Conservation (phyloP, 495 filamentous ascomycete genomes). For the Pyronema omphalodes region DNA sequence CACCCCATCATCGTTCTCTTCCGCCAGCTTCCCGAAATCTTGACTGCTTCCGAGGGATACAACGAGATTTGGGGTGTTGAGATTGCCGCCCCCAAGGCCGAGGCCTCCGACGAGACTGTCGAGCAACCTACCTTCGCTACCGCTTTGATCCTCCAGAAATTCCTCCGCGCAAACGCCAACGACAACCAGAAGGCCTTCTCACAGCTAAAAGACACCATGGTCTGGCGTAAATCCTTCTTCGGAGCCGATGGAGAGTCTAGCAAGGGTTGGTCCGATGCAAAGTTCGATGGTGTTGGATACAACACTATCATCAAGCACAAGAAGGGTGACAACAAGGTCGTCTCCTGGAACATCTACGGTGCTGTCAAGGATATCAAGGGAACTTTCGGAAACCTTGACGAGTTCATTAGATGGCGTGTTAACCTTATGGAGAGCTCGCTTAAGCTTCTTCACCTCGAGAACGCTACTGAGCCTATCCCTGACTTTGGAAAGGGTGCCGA, state of each 20-base stretch:
- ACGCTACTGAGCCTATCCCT: slow-evolving; percentile 51
- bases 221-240: slow-evolving; percentile 48
- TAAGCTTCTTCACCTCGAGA: slow-evolving; percentile 43
- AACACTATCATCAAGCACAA: slow-evolving; percentile 25
- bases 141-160: slow-evolving; percentile 75
- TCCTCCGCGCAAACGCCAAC: slow-evolving; percentile 69
- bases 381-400: slow-evolving; percentile 60
- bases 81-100: not conserved
- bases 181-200: slow-evolving; percentile 50
- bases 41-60: slow-evolving; percentile 3
- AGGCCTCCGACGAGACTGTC: not conserved
- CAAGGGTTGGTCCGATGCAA: slow-evolving; percentile 32
- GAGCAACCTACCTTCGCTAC: slow-evolving; percentile 45
- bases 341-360: slow-evolving; percentile 80
- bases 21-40: slow-evolving; percentile 3
- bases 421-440: slow-evolving; percentile 72
- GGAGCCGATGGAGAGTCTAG: slow-evolving; percentile 25
- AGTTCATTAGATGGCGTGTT: slow-evolving; percentile 76
- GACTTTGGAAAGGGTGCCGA: slow-evolving; percentile 38
- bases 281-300: slow-evolving; percentile 41
- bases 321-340: slow-evolving; percentile 27
- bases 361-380: slow-evolving; percentile 48
- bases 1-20: slow-evolving; percentile 4
- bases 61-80: slow-evolving; percentile 4
- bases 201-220: slow-evolving; percentile 58